Evolutionary conservation across 805 yeast species (phyloP), one percentile per base, ranked within the genome.

Genomic region (Saccharomycopsis sp.): DNA sequence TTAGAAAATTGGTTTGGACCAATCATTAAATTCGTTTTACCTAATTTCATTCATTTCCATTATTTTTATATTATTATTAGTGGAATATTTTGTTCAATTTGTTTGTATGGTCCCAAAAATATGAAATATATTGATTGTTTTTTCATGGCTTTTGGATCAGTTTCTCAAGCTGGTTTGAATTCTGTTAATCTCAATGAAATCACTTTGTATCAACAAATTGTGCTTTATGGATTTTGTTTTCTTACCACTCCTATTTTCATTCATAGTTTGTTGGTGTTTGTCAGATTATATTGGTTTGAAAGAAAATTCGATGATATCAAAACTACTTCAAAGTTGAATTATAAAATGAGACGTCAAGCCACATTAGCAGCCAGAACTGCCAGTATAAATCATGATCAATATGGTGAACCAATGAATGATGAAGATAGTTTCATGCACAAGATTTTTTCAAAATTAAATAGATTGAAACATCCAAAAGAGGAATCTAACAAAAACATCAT

Each of bases 121-220:
- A 54, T 70, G 29, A 20, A 19, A 6, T 92, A 89, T 56, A 79
- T 84, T 34, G 97, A 92, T 62, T 75, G 81, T 1, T 61, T 92
- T 26, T 84, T 89, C 57, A 63, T 84, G 41, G 70, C 87, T 0
- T 64, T 78, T 9, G 89, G 94, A 9, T 76, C 92, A 0, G 61
- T 79, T 1, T 86, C 97, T 1, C 96, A 89, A 55, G 94, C 96
- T 0, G 99, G 99, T 1, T 62, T 92, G 41, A 87, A 86, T 55
- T 80, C 96, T 0, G 65, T 84, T 19, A 74, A 86, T 51, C 48
- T 79, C 29, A 85, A 85, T 55, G 59, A 64, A 0, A 49, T 88
- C 42, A 60, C 67, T 0, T 56, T 82, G 34, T 89, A 79, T 61
- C 98, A 92, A 58, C 97, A 89, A 55, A 70, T 87, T 13, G 64